phyloP scores from a whole-genome alignment of 1,284 basidiomycete genomes.

The Salmacisia buchloeana region DNA sequence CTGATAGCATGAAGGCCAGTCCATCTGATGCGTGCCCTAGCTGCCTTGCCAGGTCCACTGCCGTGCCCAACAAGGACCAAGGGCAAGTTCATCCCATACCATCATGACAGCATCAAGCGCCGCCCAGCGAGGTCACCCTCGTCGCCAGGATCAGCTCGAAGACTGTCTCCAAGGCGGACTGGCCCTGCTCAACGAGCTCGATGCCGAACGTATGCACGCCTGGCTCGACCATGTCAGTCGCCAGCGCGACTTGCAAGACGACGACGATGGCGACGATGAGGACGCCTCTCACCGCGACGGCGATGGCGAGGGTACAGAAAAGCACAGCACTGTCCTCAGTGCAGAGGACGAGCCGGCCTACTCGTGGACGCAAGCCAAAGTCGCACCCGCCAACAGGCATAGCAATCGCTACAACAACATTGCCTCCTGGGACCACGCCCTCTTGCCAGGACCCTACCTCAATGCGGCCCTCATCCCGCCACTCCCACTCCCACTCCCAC shows the following conservation, averaged over 20 bases:
- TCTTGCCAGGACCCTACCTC: slow-evolving; percentile 26
- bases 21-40: too few species aligned
- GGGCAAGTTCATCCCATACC: too few species aligned
- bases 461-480: slow-evolving; percentile 38
- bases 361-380: neutral
- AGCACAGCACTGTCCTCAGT: neutral
- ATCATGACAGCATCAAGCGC: too few species aligned
- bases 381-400: neutral
- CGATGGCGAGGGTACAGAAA: neutral
- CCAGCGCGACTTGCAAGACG: neutral
- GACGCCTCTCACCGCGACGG: too few species aligned
- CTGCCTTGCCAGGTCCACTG: too few species aligned
- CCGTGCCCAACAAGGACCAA: too few species aligned
- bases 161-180: too few species aligned
- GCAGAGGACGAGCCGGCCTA: neutral
- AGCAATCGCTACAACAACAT: slow-evolving; percentile 7
- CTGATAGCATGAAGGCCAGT: too few species aligned
- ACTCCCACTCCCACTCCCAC: slow-evolving; percentile 13
- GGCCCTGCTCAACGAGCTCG: neutral
- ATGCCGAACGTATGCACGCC: neutral
- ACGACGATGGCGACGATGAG: neutral
- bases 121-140: too few species aligned
- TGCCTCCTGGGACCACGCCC: slow-evolving; percentile 2
- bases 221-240: neutral
- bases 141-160: too few species aligned